Base-by-base conservation (phyloP, 1,284 basidiomycete species). In the Microstroma glucosiphilum region DNA sequence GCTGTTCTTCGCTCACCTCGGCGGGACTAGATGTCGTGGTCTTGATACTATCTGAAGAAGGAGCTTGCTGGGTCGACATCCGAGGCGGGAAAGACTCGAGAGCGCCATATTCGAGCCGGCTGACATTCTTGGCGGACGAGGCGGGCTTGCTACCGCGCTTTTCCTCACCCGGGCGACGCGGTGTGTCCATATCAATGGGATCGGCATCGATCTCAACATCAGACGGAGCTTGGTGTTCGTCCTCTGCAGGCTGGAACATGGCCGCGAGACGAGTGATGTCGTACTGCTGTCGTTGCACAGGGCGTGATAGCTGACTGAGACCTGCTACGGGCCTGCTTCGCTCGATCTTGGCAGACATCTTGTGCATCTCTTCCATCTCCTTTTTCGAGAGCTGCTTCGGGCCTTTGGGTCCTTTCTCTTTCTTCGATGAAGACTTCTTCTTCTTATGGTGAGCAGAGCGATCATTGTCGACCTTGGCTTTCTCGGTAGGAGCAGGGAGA, bases 311-410 rank as follows among this genome's bases (percentile, higher is more conserved):
- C 51, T 23, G 25, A 13, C 21, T 25, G 6, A 54, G 51, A 25
- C 51, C 26, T 11, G 19, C 21, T 13, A 54, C 58, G 57, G 7
- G 68, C 58, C 40, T 69, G 67, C 25, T 73, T 62, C 75, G 71
- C 13, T 68, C 70, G 8, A 73, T 62, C 4, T 67, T 66, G 2
- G 75, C 75, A 0, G 71, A 67, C 51, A 71, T 68, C 6, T 65
- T 59, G 58, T 76, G 68, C 75, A 75, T 76, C 57, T 59, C 65
- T 17, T 73, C 71, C 37, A 69, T 41, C 42, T 75, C 72, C 58
- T 75, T 73, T 40, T 71, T 71, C 60, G 57, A 67, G 15, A 75
- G 68, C 6, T 71, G 71, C 60, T 69, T 66, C 58, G 49, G 51
- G 6, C 51, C 51, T 26, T 54, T 54, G n/a, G 51, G n/a, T 21